Base-by-base conservation (phyloP, 805 yeast genomes). In the Saccharomycopsis amapae region DNA sequence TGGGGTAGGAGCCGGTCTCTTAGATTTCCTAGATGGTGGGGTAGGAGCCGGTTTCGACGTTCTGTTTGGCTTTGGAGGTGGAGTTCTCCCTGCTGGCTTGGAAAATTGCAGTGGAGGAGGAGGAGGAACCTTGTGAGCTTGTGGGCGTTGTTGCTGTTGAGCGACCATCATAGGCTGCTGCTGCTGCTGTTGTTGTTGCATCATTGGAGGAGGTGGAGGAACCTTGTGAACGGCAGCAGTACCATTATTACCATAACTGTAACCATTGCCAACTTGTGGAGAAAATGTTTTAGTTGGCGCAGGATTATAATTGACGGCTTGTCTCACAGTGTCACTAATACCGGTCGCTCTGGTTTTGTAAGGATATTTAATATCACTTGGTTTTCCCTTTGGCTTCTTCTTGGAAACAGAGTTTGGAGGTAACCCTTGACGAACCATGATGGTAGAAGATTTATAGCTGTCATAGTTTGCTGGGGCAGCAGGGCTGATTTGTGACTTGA, bases 401-500 rank as follows among this genome's bases (percentile, higher is more conserved):
- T 78, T 81, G 18, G 88, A 81, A n/a, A 59, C 67, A 10, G 93
- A 75, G 48, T 68, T 75, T 0, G 85, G 79, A 5, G 96, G 88
- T 51, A 76, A 69, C 13, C 98, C 98, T 38, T 74, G 75, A 39
- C 79, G 76, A 15, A 87, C 96, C 34, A 77, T 79, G 22, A 93
- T 89, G 0, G 85, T 78, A 52, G 95, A 85, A 3, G 96, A 86
- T 66, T 93, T 93, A 69, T 93, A 93, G 9, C 66, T 49, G 61
- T 93, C 97, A 36, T 84, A 71, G 53, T 75, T 61, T 9, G 56
- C 57, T 9, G 95, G 94, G 24, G 83, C 81, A n/a, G 76, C 59
- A 10, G 69, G 71, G 39, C 81, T 82, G 34, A 72, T 62, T 42
- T 72, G 76, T 58, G 83, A 77, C 62, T 85, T 88, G 54, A 93